phyloP scores from a whole-genome alignment of 805 yeast species.

The Candida tammaniensis region DNA sequence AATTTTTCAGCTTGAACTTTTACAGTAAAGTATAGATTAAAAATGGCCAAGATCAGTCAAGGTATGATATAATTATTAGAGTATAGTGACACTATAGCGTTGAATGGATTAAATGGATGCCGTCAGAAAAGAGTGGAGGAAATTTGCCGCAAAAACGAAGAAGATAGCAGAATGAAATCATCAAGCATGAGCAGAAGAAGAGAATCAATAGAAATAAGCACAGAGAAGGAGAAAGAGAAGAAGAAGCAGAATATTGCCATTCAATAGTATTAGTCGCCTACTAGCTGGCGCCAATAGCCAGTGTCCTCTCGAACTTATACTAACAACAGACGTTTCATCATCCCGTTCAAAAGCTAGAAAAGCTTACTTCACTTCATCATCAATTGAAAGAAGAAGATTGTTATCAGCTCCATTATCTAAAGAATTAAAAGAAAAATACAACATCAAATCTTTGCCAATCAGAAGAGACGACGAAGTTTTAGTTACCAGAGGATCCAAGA shows the following conservation, averaged over 20 bases:
- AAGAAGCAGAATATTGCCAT: no score
- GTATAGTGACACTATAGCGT: no score
- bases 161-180: no score
- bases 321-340: conserved; percentile 85
- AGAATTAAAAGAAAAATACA: conserved; percentile 97
- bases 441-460: conserved; percentile 92
- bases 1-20: conserved; percentile 14
- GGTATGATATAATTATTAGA: no score
- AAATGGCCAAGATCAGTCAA: conserved; percentile 64
- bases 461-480: conserved; percentile 96
- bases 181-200: no score
- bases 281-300: no score
- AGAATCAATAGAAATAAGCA: no score
- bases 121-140: no score
- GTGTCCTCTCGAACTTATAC: conserved; percentile 1
- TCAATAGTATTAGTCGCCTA: no score
- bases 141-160: no score
- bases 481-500: conserved; percentile 98
- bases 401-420: conserved; percentile 98
- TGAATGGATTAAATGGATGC: no score
- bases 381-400: conserved; percentile 89
- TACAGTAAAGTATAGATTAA: conserved; percentile 14
- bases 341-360: conserved; percentile 99
- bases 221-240: no score
- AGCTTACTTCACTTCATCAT: conserved; percentile 98